These are phyloP conservation scores for Musa schizocarpa DNA, from an alignment of 176 grass and related monocot species.

Conservation along the genomic window DNA sequence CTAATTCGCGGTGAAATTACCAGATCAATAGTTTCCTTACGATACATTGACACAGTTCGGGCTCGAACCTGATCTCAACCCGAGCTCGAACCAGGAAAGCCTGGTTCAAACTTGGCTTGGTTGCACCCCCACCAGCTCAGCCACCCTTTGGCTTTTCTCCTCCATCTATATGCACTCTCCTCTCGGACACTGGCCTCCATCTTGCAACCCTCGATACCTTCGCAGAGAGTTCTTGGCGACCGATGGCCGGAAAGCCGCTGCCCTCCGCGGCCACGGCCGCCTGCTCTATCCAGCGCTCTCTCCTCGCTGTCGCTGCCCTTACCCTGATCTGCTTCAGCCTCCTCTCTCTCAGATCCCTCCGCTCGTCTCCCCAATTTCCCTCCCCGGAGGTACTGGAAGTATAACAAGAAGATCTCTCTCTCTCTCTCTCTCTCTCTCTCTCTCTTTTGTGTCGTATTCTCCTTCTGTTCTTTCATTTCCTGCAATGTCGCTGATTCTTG, in stretches of 20 bases:
- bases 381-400: neutral
- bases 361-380: constrained; percentile 28
- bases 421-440: neutral
- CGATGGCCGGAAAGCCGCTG: constrained; percentile 47
- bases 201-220: neutral
- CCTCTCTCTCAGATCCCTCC: constrained; percentile 48
- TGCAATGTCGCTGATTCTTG: neutral
- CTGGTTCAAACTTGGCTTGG: no score
- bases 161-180: no score
- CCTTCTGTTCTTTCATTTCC: neutral
- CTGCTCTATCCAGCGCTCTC: constrained; percentile 23
- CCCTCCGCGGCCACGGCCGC: neutral
- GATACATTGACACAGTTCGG: no score
- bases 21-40: no score
- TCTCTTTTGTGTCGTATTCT: neutral
- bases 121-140: no score
- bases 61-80: no score
- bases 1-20: no score
- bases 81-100: no score
- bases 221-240: constrained; percentile 4
- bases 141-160: no score
- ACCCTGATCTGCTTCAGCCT: constrained; percentile 43
- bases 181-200: no score
- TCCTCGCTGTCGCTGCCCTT: constrained; percentile 38
- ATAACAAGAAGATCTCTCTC: no score